These are phyloP conservation scores for Phoma sp. DNA, from an alignment of 2,329 filamentous ascomycete species.

Conservation along the genomic window DNA sequence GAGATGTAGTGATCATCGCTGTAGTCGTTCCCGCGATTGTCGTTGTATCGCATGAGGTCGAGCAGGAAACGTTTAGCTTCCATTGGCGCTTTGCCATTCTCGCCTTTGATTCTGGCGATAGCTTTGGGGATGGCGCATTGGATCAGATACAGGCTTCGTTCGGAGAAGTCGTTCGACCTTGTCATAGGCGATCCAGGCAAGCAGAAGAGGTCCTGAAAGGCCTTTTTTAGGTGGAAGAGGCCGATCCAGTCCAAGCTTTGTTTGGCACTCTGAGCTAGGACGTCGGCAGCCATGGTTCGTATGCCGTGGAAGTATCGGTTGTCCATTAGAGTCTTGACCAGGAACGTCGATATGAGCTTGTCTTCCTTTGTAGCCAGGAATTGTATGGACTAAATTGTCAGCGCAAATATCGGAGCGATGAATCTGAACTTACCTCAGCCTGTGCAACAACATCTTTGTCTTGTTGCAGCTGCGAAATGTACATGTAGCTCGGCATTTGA, in stretches of 20 bases:
- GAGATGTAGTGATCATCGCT: constrained; percentile 92
- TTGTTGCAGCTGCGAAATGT: constrained; percentile 94
- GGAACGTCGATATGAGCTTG: constrained; percentile 84
- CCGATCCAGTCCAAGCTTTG: constrained; percentile 73
- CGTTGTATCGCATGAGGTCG: constrained; percentile 90
- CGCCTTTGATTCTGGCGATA: constrained; percentile 78
- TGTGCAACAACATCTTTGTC: constrained; percentile 96
- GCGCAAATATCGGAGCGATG: constrained; percentile 22
- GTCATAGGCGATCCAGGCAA: constrained; percentile 79
- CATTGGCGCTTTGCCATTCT: constrained; percentile 77
- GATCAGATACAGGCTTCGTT: constrained; percentile 84
- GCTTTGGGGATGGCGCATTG: constrained; percentile 84
- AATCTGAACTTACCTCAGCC: constrained; percentile 49
- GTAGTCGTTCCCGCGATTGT: constrained; percentile 88
- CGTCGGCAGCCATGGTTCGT: constrained; percentile 81
- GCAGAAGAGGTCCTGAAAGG: constrained; percentile 89
- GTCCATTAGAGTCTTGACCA: constrained; percentile 90
- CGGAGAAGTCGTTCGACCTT: constrained; percentile 87
- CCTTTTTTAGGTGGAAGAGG: constrained; percentile 81
- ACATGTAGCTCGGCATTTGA: constrained; percentile 95
- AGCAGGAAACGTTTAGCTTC: constrained; percentile 83
- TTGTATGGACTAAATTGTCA: constrained; percentile 66
- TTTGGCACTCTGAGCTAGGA: constrained; percentile 75
- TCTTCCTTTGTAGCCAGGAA: constrained; percentile 72
- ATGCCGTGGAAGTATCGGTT: constrained; percentile 93